Base-by-base conservation (phyloP, 2,329 filamentous ascomycete species). In the Drechslerella dactyloides region DNA sequence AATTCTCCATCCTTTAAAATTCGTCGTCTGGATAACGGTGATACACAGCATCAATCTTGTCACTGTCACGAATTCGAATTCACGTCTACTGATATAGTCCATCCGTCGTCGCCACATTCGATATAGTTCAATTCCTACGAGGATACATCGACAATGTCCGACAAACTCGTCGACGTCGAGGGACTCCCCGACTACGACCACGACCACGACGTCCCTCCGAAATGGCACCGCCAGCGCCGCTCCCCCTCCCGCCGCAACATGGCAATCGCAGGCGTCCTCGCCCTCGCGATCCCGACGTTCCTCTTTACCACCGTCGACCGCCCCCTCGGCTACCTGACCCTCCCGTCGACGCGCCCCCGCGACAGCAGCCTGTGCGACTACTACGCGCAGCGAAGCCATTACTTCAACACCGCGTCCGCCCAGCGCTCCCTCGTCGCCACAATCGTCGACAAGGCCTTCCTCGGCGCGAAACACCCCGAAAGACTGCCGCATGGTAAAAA, bases 281-380 rank as follows among this genome's bases (percentile, higher is more conserved):
- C 56, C 40, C 48, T 59, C 40, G 19, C 50, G 23, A 1, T 63
- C 11, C 53, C 55, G 3, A 44, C 51, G 7, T 19, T 63, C 50
- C 42, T 65, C 17, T 24, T 65, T 50, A 10, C 51, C 1, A 10
- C 11, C 11, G 33, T 51, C 19, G 57, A 27, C 19, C 48, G 57
- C 40, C 68, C 61, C 8, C 30, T 65, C 50, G 35, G 42, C 19
- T 59, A 50, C 27, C 40, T 60, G n/a, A 42, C 60, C 24, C 33
- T 72, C 0, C 68, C 68, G 2, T 30, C 27, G 0, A 44, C 33
- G 5, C 55, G 68, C 2, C 68, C 68, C 17, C n/a, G 27, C 15
- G 57, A 59, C 15, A 72, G 55, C 54, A 55, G 60, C 6, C 65
- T 72, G 68, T 72, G 68, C 46, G 68, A 72, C 60, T 72, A 56